phyloP scores from a whole-genome alignment of 345 rosid species.

The Euphorbia peplus region DNA sequence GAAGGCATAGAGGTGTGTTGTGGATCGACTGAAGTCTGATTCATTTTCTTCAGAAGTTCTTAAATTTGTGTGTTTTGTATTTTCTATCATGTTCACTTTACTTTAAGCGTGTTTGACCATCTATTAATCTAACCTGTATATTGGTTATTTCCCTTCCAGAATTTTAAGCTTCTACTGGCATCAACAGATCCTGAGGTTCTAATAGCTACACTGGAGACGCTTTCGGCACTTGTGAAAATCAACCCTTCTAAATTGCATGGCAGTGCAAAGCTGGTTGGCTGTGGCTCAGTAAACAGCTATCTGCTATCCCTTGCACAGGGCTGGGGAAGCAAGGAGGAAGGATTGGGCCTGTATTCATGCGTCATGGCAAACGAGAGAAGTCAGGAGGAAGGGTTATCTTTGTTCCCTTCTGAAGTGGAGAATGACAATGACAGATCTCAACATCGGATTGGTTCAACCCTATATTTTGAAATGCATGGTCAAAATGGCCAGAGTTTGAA shows the following conservation, averaged over 20 bases:
- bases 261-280: slow-evolving; percentile 76
- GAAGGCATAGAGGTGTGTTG: slow-evolving; percentile 83
- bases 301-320: slow-evolving; percentile 92
- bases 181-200: slow-evolving; percentile 96
- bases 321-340: slow-evolving; percentile 99
- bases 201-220: slow-evolving; percentile 83
- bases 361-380: slow-evolving; percentile 81
- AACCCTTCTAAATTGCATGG: slow-evolving; percentile 88
- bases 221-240: slow-evolving; percentile 80
- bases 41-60: neutral
- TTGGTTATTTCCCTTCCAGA: slow-evolving; percentile 41
- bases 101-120: neutral
- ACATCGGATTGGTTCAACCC: slow-evolving; percentile 69
- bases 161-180: slow-evolving; percentile 84
- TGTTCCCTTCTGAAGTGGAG: slow-evolving; percentile 75
- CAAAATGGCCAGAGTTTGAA: slow-evolving; percentile 36
- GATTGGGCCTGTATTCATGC: slow-evolving; percentile 86
- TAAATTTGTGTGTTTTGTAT: slow-evolving; percentile 2
- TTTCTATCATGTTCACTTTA: neutral
- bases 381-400: slow-evolving; percentile 74
- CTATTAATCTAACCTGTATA: slow-evolving; percentile 13
- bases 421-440: slow-evolving; percentile 60
- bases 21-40: neutral
- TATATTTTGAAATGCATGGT: slow-evolving; percentile 86
- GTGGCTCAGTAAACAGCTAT: slow-evolving; percentile 77